Evolutionary conservation across 192 early-diverging fungal species (phyloP), one percentile per base, ranked within the genome.

Genomic region (Backusella tuberculispora): DNA sequence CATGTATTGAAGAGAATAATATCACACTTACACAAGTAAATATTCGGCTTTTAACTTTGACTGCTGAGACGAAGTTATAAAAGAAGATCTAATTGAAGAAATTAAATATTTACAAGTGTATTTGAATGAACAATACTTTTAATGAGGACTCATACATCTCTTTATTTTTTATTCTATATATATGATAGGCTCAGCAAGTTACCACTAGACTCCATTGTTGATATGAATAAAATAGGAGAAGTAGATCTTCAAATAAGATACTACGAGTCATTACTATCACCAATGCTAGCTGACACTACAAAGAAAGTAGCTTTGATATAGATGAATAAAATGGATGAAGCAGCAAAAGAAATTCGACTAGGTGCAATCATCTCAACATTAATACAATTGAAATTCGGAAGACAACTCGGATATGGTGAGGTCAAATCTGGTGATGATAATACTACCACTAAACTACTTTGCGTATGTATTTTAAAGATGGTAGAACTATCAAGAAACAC

Each of bases 171-270:
- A 65, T 65, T 38, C 5, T 65, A 37, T 65, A 38, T 19, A 19
- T 65, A 65, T 65, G 26, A 65, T 68, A 68, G 66, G 43, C 43
- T 68, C 6, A 45, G n/a, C 4, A 68, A 68, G 19, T 21, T 68
- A 44, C 40, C 66, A 24, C 19, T 68, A 44, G 66, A 68, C 14
- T 10, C 43, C 4, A 68, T 68, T 44, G 9, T 45, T 4, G 66
- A 68, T 12, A 68, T 7, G 40, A 68, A 68, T 0, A 42, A 68
- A 21, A 2, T 43, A 19, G 66, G 66, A 21, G 66, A 68, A 68
- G 40, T 68, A 44, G 66, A 68, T 21, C 42, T 44, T 21, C 66
- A 68, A 44, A 45, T n/a, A 15, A 68, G 66, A 65, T 65, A 65
- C 34, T 65, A 65, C 40, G 63, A 65, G 10, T 37, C 63, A 7